Base-by-base conservation (phyloP, 2,329 filamentous ascomycete species). In the Pyricularia grisea region DNA sequence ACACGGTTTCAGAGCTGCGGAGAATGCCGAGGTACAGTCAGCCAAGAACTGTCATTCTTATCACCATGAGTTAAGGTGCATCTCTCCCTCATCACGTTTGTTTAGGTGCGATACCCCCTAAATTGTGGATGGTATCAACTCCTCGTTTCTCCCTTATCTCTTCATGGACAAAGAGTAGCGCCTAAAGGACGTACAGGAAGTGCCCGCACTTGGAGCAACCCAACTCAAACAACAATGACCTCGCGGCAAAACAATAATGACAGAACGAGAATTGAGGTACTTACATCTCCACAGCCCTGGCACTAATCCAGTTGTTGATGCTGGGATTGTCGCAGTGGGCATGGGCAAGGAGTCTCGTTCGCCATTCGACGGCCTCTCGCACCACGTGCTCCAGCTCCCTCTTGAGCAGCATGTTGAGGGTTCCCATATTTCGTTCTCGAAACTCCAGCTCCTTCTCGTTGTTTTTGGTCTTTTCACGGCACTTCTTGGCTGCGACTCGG, bases 281-380 rank as follows among this genome's bases (percentile, higher is more conserved):
- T 68, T 42, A 68, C 67, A 64, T 63, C 55, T 63, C 58, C 28
- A 30, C 58, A 23, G 67, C 67, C 17, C 67, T 58, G 31, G 25
- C 20, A 4, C 7, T 64, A n/a, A 68, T 63, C 67, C 67, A 68
- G 55, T 64, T 68, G 58, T 64, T 68, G 58, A 68, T 68, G 67
- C 58, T 63, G 27, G 30, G 30, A 31, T 68, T 60, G 30, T 64
- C n/a, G 58, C 67, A 68, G 11, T 36, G 11, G 30, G 28, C 67
- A 25, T 68, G 67, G 10, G 23, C 27, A 28, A 68, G 58, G 5
- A 68, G 27, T 23, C 25, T 28, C n/a, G 27, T 60, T 60, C 55
- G 60, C 67, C 55, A 64, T 30, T 36, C 30, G n/a, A 31, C 7
- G 10, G 33, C 67, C 31, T 68, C 67, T 25, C 31, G 30, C 6